Conservation (phyloP, 495 filamentous ascomycete genomes). For the Cetradonia linearis region DNA sequence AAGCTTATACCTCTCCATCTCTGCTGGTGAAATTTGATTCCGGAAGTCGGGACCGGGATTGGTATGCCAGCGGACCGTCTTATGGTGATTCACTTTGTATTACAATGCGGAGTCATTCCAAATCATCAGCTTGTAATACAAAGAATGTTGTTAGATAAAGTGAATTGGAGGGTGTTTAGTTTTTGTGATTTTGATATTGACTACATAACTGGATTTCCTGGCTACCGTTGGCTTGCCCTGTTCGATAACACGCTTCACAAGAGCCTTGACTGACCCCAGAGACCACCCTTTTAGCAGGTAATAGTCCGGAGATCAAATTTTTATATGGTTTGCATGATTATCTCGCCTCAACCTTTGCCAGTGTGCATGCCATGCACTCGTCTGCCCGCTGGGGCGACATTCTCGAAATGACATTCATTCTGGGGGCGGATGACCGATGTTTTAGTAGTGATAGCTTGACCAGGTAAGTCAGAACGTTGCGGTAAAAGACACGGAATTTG, state of each 20-base stretch:
- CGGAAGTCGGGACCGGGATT: background rate
- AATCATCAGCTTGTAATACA: background rate
- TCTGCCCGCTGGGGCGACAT: background rate
- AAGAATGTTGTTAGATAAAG: background rate
- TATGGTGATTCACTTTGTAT: background rate
- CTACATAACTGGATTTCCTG: background rate
- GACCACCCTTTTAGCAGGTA: background rate
- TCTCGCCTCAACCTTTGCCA: background rate
- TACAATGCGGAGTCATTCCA: background rate
- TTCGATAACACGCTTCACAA: background rate
- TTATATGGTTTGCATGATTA: no score
- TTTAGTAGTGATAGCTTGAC: background rate
- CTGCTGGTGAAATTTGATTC: background rate
- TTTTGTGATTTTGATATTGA: background rate
- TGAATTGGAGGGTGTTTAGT: background rate
- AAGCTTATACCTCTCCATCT: slow-evolving; percentile 57
- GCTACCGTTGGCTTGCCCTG: background rate
- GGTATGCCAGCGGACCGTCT: background rate
- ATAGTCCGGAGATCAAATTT: background rate
- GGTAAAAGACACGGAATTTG: background rate
- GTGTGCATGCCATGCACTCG: background rate
- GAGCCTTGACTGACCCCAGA: background rate
- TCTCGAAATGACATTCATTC: background rate
- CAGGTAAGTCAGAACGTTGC: background rate
- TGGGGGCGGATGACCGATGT: background rate